phyloP scores from a whole-genome alignment of 768 basidiomycete species.

The Phylloporus sp. region DNA sequence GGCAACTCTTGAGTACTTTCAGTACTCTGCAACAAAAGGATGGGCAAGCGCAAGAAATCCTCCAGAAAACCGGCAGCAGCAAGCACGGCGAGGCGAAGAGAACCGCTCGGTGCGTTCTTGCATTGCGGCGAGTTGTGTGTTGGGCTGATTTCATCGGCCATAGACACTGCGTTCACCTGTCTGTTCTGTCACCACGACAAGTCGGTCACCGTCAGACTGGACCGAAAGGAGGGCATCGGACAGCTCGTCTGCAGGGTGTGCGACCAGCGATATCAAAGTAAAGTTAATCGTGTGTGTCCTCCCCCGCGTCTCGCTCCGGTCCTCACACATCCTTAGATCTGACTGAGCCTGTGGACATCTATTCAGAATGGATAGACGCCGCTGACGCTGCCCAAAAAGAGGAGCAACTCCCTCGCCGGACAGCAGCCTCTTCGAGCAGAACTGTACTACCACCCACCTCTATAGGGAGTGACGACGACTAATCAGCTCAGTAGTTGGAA shows the following conservation, averaged over 20 bases:
- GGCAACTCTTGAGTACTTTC: neutral
- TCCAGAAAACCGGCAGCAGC: constrained; percentile 73
- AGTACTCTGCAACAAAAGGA: constrained; percentile 23
- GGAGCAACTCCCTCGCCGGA: constrained; percentile 48
- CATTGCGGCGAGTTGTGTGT: neutral
- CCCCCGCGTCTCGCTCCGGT: neutral
- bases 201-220: constrained; percentile 79
- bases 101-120: constrained; percentile 58
- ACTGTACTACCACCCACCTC: constrained; percentile 32
- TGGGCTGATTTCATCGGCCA: constrained; percentile 3
- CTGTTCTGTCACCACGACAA: constrained; percentile 89
- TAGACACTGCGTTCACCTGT: constrained; percentile 83
- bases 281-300: constrained; percentile 70
- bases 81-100: constrained; percentile 58
- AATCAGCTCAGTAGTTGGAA: too few relatives aligned
- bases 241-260: constrained; percentile 80
- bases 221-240: constrained; percentile 81
- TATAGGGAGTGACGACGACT: constrained; percentile 51
- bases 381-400: constrained; percentile 78
- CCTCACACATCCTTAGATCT: constrained; percentile 53
- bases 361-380: constrained; percentile 90
- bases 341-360: constrained; percentile 85
- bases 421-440: constrained; percentile 50
- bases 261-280: constrained; percentile 84
- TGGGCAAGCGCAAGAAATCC: constrained; percentile 92